Conservation (phyloP, 257 asterid species). For the Lithospermum erythrorhizon region DNA sequence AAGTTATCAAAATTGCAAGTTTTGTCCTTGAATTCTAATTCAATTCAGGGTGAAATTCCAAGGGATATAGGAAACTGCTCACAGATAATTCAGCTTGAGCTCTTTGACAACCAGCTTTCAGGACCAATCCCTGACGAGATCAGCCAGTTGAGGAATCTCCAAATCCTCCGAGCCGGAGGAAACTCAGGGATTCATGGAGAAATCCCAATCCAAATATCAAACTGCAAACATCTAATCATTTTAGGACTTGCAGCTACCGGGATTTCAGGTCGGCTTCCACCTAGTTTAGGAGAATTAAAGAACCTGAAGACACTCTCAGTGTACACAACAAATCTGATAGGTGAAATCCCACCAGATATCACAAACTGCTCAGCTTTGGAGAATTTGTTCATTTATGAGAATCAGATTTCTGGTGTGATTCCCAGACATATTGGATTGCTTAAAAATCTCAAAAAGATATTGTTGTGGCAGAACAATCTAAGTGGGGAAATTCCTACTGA, state of each 20-base stretch:
- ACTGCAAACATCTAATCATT: constrained; percentile 34
- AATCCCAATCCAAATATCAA: constrained; percentile 48
- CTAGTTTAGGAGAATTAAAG: constrained; percentile 37
- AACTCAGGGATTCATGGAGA: constrained; percentile 42
- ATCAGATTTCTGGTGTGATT: constrained; percentile 50
- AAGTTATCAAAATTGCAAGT: constrained; percentile 30
- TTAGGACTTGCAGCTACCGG: constrained; percentile 63
- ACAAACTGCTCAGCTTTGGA: constrained; percentile 52
- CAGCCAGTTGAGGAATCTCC: constrained; percentile 30
- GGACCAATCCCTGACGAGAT: constrained; percentile 43
- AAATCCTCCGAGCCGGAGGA: constrained; percentile 59
- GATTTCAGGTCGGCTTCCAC: constrained; percentile 50
- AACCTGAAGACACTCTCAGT: constrained; percentile 48
- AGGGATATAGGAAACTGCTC: constrained; percentile 46
- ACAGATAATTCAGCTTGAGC: constrained; percentile 35
- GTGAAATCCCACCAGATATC: constrained; percentile 46
- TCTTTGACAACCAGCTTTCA: constrained; percentile 44
- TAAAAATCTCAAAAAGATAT: constrained; percentile 32
- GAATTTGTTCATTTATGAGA: constrained; percentile 45
- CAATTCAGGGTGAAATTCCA: constrained; percentile 43
- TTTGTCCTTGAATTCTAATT: constrained; percentile 39
- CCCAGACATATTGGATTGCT: constrained; percentile 42
- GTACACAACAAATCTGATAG: constrained; percentile 53
- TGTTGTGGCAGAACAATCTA: constrained; percentile 56
- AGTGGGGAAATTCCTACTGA: constrained; percentile 38